phyloP scores from a whole-genome alignment of 2,329 filamentous ascomycete species.

The Cytospora paraplurivora region DNA sequence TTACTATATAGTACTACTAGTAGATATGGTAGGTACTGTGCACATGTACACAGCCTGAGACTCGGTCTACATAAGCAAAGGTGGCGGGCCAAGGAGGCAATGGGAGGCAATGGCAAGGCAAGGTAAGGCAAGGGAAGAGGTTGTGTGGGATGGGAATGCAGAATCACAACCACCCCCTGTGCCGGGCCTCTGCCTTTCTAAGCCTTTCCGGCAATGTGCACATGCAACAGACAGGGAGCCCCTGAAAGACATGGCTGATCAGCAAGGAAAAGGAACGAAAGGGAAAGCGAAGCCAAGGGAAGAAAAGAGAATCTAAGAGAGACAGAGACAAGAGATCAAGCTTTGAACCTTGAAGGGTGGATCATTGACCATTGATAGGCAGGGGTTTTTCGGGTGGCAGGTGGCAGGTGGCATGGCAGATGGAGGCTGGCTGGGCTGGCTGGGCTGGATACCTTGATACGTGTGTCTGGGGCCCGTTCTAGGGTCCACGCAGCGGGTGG shows the following conservation, averaged over 20 bases:
- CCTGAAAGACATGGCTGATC: background rate
- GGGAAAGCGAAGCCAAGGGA: background rate
- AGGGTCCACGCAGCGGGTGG: too few relatives aligned
- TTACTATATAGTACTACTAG: background rate
- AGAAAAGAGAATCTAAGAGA: background rate
- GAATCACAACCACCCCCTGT: slow-evolving; percentile 3
- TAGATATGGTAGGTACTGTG: background rate
- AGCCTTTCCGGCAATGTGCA: background rate
- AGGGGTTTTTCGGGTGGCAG: slow-evolving; percentile 16
- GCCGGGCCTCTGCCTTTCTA: too few relatives aligned
- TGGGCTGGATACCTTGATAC: background rate
- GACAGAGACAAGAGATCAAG: slow-evolving; percentile 8
- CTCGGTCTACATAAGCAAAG: background rate
- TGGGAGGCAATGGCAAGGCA: background rate
- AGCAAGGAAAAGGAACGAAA: background rate
- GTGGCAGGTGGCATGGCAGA: background rate
- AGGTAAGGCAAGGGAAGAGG: background rate
- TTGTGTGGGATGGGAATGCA: slow-evolving; percentile 9
- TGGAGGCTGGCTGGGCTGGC: too few relatives aligned
- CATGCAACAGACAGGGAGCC: slow-evolving; percentile 3
- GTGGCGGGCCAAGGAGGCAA: background rate
- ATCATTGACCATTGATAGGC: background rate
- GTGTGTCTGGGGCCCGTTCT: background rate
- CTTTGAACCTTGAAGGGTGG: slow-evolving; percentile 17
- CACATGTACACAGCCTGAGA: background rate